Evolutionary conservation across 495 filamentous ascomycete genomes (phyloP).

Genomic region (Hypomontagnella monticulosa): DNA sequence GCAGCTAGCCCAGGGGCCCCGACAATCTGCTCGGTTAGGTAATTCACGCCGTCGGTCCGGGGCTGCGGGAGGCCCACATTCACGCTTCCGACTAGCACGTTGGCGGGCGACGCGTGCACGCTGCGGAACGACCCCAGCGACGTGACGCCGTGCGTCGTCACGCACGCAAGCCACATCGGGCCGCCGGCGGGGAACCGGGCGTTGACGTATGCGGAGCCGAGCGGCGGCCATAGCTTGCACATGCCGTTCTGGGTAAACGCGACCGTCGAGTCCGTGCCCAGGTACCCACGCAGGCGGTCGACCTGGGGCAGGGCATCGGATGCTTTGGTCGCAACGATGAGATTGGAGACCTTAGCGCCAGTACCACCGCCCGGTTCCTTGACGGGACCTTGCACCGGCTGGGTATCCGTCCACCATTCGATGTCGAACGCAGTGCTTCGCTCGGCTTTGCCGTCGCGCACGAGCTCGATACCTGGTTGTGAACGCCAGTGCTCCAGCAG

Average conservation of each 20-base stretch:
- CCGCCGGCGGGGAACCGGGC: constrained; percentile 53
- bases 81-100: constrained; percentile 48
- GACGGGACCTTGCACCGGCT: constrained; percentile 37
- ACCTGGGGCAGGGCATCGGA: constrained; percentile 68
- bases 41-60: constrained; percentile 13
- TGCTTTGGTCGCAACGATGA: constrained; percentile 79
- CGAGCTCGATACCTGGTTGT: constrained; percentile 47
- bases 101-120: constrained; percentile 71
- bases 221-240: constrained; percentile 72
- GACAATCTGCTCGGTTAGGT: constrained; percentile 40
- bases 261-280: constrained; percentile 70
- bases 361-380: constrained; percentile 41
- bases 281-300: constrained; percentile 65
- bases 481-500: constrained; percentile 53
- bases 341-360: constrained; percentile 66
- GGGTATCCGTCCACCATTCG: constrained; percentile 57
- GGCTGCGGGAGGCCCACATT: constrained; percentile 31
- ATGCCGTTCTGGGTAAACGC: constrained; percentile 87
- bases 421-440: constrained; percentile 58
- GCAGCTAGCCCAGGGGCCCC: constrained; percentile 54
- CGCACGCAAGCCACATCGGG: constrained; percentile 70
- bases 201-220: constrained; percentile 50
- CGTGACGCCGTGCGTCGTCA: constrained; percentile 78
- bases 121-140: constrained; percentile 66
- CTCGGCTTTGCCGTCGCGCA: constrained; percentile 46